Conservation (phyloP, 352 stramenopile species). For the Aphanomyces stellatus region DNA sequence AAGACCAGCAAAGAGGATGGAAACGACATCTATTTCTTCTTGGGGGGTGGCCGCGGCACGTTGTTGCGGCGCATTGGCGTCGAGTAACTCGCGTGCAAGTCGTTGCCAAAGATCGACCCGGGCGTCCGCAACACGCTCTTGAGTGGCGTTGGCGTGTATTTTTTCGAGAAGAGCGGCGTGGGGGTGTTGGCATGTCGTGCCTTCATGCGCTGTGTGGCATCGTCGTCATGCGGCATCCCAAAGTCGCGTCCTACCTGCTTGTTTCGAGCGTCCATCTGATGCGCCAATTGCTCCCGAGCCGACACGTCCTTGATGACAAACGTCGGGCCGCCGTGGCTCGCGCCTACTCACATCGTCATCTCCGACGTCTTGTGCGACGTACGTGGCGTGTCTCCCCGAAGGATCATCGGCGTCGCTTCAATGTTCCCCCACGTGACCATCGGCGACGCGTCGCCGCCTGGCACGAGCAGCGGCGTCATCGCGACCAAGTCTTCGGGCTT, state of each 20-base stretch:
- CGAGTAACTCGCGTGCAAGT: slow-evolving; percentile 65
- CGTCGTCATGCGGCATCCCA: background rate
- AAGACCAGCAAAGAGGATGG: background rate
- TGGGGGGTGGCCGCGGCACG: background rate
- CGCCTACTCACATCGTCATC: slow-evolving; percentile 23
- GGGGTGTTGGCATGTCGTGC: slow-evolving; percentile 12
- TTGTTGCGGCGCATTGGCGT: background rate
- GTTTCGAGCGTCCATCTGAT: slow-evolving; percentile 36
- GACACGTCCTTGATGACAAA: slow-evolving; percentile 66
- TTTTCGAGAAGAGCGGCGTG: slow-evolving; percentile 4
- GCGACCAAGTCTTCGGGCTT: slow-evolving; percentile 45
- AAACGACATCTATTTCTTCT: background rate
- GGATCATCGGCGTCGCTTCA: slow-evolving; percentile 60
- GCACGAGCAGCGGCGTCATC: slow-evolving; percentile 72
- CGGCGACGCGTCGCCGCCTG: slow-evolving; percentile 52
- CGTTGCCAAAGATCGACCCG: slow-evolving; percentile 4
- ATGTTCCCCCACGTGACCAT: slow-evolving; percentile 83
- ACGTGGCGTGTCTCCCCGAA: slow-evolving; percentile 25
- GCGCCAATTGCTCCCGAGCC: slow-evolving; percentile 49
- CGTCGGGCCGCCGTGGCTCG: slow-evolving; percentile 30
- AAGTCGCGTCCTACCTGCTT: slow-evolving; percentile 5
- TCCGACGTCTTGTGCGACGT: background rate
- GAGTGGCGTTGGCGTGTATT: slow-evolving; percentile 10
- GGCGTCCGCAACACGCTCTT: slow-evolving; percentile 1
- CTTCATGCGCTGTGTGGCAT: slow-evolving; percentile 12